These are phyloP conservation scores for Cyberlindnera xylosilytica DNA, from an alignment of 805 yeast genomes.

Conservation along the genomic window DNA sequence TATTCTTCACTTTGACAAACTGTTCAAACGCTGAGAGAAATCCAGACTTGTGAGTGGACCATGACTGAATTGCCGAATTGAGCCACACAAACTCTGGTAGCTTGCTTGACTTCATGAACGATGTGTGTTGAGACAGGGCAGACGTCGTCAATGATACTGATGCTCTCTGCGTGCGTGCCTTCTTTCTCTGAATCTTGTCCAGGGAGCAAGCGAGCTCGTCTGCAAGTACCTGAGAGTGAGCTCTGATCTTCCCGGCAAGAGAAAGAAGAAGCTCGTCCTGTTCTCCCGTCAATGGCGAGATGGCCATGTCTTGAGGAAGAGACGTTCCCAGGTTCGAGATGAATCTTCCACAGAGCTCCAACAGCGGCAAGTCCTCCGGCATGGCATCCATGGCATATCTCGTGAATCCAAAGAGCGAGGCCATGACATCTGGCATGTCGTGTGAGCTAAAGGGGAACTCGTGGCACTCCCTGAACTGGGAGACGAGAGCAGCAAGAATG, in stretches of 20 bases:
- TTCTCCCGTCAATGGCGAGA: slow-evolving; percentile 6
- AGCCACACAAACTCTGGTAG: slow-evolving; percentile 33
- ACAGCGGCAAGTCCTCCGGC: not conserved
- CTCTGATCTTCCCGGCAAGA: slow-evolving; percentile 8
- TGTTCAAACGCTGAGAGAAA: slow-evolving; percentile 33
- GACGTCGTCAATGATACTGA: slow-evolving; percentile 7
- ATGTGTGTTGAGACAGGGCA: slow-evolving; percentile 13
- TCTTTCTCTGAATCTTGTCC: slow-evolving; percentile 16
- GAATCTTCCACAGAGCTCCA: slow-evolving; percentile 16
- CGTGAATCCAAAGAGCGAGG: slow-evolving; percentile 12
- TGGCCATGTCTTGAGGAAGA: slow-evolving; percentile 10
- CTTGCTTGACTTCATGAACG: slow-evolving; percentile 24
- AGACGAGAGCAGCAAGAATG: slow-evolving; percentile 14
- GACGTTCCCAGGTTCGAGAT: slow-evolving; percentile 11
- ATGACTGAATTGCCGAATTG: slow-evolving; percentile 33
- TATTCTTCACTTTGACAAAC: slow-evolving; percentile 30
- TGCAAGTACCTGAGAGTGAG: slow-evolving; percentile 6
- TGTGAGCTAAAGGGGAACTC: slow-evolving; percentile 13
- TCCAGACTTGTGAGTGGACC: slow-evolving; percentile 30
- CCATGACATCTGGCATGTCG: slow-evolving; percentile 18
- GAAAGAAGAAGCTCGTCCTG: slow-evolving; percentile 11
- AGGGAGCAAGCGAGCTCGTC: slow-evolving; percentile 13
- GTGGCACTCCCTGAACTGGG: slow-evolving; percentile 14
- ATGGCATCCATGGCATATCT: slow-evolving; percentile 6
- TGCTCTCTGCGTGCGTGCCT: slow-evolving; percentile 12